These are phyloP conservation scores for Termitomyces sp. DNA, from an alignment of 768 basidiomycete genomes.

Conservation along the genomic window DNA sequence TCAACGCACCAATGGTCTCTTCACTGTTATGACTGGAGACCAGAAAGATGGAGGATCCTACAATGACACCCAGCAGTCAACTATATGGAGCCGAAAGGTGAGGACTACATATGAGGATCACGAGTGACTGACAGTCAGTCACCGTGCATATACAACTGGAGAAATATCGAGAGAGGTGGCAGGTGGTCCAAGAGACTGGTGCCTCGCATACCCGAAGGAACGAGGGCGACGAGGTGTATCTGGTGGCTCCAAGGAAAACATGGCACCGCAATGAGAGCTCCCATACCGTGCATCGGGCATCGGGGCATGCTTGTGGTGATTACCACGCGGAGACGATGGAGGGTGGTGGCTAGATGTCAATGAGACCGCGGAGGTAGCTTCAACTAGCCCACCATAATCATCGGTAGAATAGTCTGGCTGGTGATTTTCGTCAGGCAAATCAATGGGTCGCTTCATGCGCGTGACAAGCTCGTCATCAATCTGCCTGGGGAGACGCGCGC, in stretches of 20 bases:
- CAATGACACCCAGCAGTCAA: background rate
- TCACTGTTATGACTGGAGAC: background rate
- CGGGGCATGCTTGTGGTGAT: background rate
- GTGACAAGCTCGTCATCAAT: conserved; percentile 7
- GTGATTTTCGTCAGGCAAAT: background rate
- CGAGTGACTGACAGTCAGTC: background rate
- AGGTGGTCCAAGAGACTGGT: background rate
- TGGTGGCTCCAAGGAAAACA: background rate
- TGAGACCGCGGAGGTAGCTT: background rate
- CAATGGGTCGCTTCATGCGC: conserved; percentile 7
- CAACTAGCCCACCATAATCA: background rate
- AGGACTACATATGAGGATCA: background rate
- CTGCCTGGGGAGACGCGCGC: background rate
- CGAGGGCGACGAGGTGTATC: background rate
- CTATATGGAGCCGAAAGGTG: background rate
- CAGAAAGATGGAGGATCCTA: background rate
- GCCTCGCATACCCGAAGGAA: background rate
- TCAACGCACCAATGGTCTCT: conserved; percentile 1
- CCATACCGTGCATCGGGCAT: background rate
- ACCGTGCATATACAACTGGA: background rate
- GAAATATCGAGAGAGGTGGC: background rate
- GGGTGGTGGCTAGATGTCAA: background rate
- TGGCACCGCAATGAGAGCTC: background rate
- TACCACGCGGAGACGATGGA: background rate
- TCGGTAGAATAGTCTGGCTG: background rate